phyloP scores from a whole-genome alignment of 495 filamentous ascomycete species.

The Neurospora tetrasperma region DNA sequence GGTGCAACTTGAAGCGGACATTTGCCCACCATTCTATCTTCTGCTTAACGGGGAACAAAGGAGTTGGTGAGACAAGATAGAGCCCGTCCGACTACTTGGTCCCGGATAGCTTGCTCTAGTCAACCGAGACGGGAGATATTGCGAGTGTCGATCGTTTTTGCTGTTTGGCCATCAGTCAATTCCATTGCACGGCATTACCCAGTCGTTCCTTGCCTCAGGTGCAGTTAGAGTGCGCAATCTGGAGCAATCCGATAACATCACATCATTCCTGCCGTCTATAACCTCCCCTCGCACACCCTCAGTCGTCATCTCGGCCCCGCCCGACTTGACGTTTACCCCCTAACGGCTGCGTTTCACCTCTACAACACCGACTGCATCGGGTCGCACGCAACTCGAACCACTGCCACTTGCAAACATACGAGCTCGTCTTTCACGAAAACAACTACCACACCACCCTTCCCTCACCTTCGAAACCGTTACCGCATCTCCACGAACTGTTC shows the following conservation, averaged over 20 bases:
- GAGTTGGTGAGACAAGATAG: neutral
- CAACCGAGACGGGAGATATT: neutral
- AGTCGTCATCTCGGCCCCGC: constrained; percentile 19
- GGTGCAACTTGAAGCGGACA: neutral
- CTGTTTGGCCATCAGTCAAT: neutral
- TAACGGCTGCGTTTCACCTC: constrained; percentile 17
- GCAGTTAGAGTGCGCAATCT: neutral
- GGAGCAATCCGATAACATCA: neutral
- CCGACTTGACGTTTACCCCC: constrained; percentile 4
- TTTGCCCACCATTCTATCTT: neutral
- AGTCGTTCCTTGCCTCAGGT: neutral
- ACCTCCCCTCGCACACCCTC: constrained; percentile 5
- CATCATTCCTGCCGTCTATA: neutral
- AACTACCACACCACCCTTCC: neutral
- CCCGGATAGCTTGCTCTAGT: neutral
- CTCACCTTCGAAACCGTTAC: neutral
- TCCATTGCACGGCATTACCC: neutral
- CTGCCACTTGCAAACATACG: constrained; percentile 19
- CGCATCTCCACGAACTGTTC: neutral
- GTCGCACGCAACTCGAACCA: constrained; percentile 17
- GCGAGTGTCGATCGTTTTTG: neutral
- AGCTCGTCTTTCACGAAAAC: constrained; percentile 5
- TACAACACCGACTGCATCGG: constrained; percentile 5
- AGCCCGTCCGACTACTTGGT: neutral
- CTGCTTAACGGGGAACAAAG: neutral